These are phyloP conservation scores for Ascochyta lentis DNA, from an alignment of 2,329 filamentous ascomycete genomes.

Conservation along the genomic window DNA sequence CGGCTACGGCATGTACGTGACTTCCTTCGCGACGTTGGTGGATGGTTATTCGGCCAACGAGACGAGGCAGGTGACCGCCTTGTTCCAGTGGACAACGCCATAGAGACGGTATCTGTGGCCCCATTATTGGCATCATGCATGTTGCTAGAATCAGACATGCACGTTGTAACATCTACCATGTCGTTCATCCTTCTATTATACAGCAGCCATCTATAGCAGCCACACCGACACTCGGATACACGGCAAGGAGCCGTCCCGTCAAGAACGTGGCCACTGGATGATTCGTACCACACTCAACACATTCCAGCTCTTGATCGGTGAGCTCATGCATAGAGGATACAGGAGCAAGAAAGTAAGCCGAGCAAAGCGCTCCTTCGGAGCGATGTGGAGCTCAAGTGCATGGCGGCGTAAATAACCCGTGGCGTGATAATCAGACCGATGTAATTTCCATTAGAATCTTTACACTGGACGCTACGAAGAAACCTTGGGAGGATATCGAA, in stretches of 20 bases:
- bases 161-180: background rate
- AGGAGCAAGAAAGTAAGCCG: constrained; percentile 12
- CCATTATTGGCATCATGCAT: background rate
- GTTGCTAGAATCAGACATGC: background rate
- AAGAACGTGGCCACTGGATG: background rate
- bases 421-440: background rate
- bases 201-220: background rate
- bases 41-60: background rate
- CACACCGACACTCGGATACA: background rate
- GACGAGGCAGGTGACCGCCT: background rate
- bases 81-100: background rate
- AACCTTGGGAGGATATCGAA: background rate
- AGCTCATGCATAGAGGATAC: background rate
- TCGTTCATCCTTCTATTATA: background rate
- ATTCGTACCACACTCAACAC: background rate
- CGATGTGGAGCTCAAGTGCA: background rate
- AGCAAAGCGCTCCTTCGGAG: background rate
- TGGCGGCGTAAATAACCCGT: background rate
- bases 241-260: constrained; percentile 5
- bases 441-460: background rate
- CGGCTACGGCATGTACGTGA: background rate
- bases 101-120: background rate
- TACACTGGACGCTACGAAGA: background rate
- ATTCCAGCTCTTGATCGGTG: constrained; percentile 9
- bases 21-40: background rate